Base-by-base conservation (phyloP, 2,329 filamentous ascomycete genomes). In the Blastomyces gilchristii region DNA sequence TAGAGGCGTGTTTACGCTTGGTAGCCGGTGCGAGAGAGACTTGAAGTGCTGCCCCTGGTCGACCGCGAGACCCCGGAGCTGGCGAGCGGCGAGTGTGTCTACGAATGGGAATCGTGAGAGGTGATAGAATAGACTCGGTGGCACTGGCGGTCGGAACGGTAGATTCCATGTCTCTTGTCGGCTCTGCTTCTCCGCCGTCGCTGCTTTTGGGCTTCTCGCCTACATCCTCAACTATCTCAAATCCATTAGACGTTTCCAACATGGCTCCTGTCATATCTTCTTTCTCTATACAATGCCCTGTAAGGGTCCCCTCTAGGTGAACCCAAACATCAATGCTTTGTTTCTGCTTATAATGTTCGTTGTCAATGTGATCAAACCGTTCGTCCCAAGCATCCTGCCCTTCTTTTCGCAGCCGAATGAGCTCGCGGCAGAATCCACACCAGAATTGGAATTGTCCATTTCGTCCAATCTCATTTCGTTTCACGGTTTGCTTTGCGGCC, bases 371-470 rank as follows among this genome's bases (percentile, higher is more conserved):
- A 68, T 92, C 78, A 66, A 84, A 85, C 2, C 85, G 75, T 66
- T 84, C 81, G 8, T 83, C 82, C 82, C 83, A 84, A 0, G 85
- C 84, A 31, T 82, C 82, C 1, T 79, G 72, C 3, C 82, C 80
- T 43, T 76, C 75, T 28, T 78, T 76, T 41, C 76, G 71, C 39
- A 86, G 78, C n/a, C 77, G 73, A 16, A 90, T 76, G 25, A 85
- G 79, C 22, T 75, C 69, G 18, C 76, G 70, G 72, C 91, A 96
- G 72, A 96, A 96, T 0, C 91, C 91, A 70, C 92, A 96, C 91
- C 91, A 96, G 74, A 91, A 96, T 6, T 82, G 79, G 1, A 77
- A 76, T 67, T 87, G 84, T 39, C 82, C 83, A 64, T 88, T 86
- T 16, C 83, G 79, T 0, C 87, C 87, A 37, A 90, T 83, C 7